Evolutionary conservation across 192 early-diverging fungal genomes (phyloP).

Genomic region (Backusella circina): DNA sequence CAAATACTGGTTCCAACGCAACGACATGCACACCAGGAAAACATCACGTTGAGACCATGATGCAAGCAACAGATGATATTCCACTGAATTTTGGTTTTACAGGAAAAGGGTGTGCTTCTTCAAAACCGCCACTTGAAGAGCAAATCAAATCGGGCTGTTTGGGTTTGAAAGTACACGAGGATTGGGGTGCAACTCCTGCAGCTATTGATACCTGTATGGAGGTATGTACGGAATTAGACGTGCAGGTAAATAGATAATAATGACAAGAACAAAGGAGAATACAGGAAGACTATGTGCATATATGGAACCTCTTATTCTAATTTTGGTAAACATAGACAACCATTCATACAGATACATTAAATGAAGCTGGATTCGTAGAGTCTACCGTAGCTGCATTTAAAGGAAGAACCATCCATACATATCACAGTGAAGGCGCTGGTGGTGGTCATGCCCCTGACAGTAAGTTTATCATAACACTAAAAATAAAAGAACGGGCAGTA

Average conservation of each 20-base stretch:
- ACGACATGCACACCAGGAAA: constrained; percentile 92
- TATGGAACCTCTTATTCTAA: not conserved
- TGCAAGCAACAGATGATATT: constrained; percentile 80
- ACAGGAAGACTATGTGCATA: not conserved
- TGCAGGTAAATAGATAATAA: constrained; percentile 47
- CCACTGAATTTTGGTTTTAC: constrained; percentile 92
- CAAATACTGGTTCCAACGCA: constrained; percentile 92
- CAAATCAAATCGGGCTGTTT: constrained; percentile 83
- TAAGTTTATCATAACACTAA: too few relatives aligned
- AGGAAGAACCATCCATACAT: constrained; percentile 89
- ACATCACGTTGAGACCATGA: constrained; percentile 83
- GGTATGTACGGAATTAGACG: constrained; percentile 82
- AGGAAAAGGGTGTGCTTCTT: constrained; percentile 87
- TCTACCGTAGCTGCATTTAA: constrained; percentile 84
- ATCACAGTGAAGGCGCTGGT: constrained; percentile 95
- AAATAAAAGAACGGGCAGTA: not conserved
- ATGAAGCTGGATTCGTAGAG: constrained; percentile 95
- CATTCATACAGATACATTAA: constrained; percentile 95
- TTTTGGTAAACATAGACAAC: constrained; percentile 50
- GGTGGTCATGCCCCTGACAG: constrained; percentile 89
- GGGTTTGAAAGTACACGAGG: constrained; percentile 91
- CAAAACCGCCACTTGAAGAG: constrained; percentile 62
- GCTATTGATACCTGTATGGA: constrained; percentile 86
- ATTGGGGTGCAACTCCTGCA: constrained; percentile 92
- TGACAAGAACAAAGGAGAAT: not conserved